Conservation (phyloP, 2,329 filamentous ascomycete species). For the Paecilomyces dactylethromorphus region DNA sequence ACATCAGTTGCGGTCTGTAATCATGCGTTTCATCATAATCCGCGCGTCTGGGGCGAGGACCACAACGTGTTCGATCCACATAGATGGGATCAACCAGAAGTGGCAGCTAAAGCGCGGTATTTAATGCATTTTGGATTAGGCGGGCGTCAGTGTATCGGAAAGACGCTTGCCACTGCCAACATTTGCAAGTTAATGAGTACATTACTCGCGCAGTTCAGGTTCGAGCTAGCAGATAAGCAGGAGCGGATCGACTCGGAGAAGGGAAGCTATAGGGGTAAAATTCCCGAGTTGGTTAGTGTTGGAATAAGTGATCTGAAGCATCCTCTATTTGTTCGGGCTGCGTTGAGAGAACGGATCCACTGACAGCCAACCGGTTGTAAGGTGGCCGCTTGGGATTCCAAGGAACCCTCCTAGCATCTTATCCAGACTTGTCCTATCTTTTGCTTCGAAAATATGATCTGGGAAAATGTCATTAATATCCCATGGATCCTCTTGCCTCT, state of each 20-base stretch:
- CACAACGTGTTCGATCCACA: constrained; percentile 24
- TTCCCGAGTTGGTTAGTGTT: constrained; percentile 2
- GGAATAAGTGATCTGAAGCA: constrained; percentile 4
- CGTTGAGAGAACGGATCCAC: background rate
- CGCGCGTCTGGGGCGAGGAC: constrained; percentile 22
- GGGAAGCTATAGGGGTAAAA: background rate
- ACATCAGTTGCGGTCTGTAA: constrained; percentile 27
- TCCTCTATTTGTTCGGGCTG: background rate
- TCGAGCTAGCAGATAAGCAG: constrained; percentile 21
- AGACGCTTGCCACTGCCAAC: constrained; percentile 26
- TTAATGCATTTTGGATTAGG: constrained; percentile 32
- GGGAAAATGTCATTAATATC: too few relatives aligned
- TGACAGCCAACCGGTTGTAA: background rate
- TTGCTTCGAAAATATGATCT: too few relatives aligned
- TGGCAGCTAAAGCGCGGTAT: constrained; percentile 10
- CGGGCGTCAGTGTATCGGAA: constrained; percentile 28
- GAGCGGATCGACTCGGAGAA: background rate
- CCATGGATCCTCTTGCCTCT: too few relatives aligned
- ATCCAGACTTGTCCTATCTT: too few relatives aligned
- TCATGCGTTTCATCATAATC: constrained; percentile 29
- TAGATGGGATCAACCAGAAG: constrained; percentile 18
- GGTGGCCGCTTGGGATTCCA: too few relatives aligned
- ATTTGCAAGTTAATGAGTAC: constrained; percentile 28
- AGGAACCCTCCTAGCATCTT: too few relatives aligned
- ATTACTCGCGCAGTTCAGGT: constrained; percentile 21